A percentile compares a stretch with the other conserved stretches of the same genome.
Conservation (phyloP, 2,329 filamentous ascomycete species). For the Bipolaris zeicola region DNA sequence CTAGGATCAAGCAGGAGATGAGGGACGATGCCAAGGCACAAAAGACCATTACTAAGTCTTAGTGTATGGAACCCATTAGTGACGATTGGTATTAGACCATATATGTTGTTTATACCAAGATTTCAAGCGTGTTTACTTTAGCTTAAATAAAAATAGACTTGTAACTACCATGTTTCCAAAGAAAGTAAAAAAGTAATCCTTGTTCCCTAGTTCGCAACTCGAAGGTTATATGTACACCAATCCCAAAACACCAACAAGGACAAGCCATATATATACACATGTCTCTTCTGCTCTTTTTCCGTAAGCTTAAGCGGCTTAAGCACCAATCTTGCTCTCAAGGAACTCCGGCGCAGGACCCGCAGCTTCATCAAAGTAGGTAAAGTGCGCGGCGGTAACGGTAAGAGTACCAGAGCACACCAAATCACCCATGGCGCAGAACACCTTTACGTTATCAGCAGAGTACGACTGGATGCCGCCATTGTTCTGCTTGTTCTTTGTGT, state of each 20-base stretch:
- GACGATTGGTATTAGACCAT: background rate
- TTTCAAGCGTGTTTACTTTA: background rate
- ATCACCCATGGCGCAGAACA: slow-evolving; percentile 46
- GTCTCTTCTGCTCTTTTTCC: background rate
- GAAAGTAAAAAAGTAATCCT: no score
- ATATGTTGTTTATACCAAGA: background rate
- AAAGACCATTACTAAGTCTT: slow-evolving; percentile 25
- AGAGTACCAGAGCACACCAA: slow-evolving; percentile 45
- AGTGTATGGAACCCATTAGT: background rate
- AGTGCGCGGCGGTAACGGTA: slow-evolving; percentile 40
- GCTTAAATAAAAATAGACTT: no score
- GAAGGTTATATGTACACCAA: no score
- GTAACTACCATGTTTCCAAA: background rate
- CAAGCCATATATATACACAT: background rate
- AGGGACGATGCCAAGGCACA: slow-evolving; percentile 47
- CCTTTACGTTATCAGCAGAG: slow-evolving; percentile 39
- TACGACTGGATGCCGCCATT: slow-evolving; percentile 43
- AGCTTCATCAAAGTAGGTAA: slow-evolving; percentile 39
- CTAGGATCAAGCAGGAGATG: slow-evolving; percentile 58
- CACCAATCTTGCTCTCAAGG: slow-evolving; percentile 28
- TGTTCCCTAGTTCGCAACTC: no score
- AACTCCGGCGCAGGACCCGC: slow-evolving; percentile 34
- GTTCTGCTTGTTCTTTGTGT: slow-evolving; percentile 50
- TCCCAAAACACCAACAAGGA: no score
- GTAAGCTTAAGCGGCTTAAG: background rate